A percentile compares a stretch with the other conserved stretches of the same genome.
phyloP scores from a whole-genome alignment of 495 filamentous ascomycete genomes.

The Cairneyella variabilis region DNA sequence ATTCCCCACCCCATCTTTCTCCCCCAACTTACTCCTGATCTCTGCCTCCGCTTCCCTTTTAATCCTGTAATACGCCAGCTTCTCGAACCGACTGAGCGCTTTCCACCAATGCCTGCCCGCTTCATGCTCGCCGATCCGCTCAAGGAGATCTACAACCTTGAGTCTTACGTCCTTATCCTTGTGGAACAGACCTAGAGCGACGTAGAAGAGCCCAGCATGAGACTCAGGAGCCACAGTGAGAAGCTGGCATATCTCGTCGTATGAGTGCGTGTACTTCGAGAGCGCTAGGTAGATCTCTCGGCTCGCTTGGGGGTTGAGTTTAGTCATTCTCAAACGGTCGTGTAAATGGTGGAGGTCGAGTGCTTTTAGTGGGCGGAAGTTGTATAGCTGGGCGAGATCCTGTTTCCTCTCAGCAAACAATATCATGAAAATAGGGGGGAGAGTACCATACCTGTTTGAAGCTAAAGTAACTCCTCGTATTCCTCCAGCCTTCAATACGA shows the following conservation, averaged over 20 bases:
- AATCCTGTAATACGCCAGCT: slow-evolving; percentile 69
- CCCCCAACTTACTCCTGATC: slow-evolving; percentile 24
- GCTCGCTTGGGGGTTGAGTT: slow-evolving; percentile 64
- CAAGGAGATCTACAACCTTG: slow-evolving; percentile 73
- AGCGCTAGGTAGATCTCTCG: slow-evolving; percentile 80
- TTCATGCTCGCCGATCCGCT: slow-evolving; percentile 78
- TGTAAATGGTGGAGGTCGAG: slow-evolving; percentile 89
- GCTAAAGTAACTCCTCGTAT: slow-evolving; percentile 89
- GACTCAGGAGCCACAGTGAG: slow-evolving; percentile 81
- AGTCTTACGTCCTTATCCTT: slow-evolving; percentile 73
- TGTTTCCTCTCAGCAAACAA: slow-evolving; percentile 25
- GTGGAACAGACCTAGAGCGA: slow-evolving; percentile 93
- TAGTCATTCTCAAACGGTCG: slow-evolving; percentile 77
- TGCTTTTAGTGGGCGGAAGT: slow-evolving; percentile 69
- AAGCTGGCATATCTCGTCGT: slow-evolving; percentile 87
- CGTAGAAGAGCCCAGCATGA: slow-evolving; percentile 86
- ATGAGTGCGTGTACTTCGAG: slow-evolving; percentile 67
- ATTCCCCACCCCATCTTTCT: slow-evolving; percentile 22
- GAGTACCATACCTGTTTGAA: slow-evolving; percentile 69
- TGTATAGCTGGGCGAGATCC: slow-evolving; percentile 60
- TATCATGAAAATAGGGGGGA: not conserved
- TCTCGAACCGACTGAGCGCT: slow-evolving; percentile 80
- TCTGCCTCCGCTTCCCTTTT: slow-evolving; percentile 58
- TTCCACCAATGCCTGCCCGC: slow-evolving; percentile 93
- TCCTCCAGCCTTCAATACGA: slow-evolving; percentile 93